Percentiles rank a stretch among this genome's conserved stretches.
Conservation (phyloP, 495 filamentous ascomycete species). For the Margaritispora aquatica region DNA sequence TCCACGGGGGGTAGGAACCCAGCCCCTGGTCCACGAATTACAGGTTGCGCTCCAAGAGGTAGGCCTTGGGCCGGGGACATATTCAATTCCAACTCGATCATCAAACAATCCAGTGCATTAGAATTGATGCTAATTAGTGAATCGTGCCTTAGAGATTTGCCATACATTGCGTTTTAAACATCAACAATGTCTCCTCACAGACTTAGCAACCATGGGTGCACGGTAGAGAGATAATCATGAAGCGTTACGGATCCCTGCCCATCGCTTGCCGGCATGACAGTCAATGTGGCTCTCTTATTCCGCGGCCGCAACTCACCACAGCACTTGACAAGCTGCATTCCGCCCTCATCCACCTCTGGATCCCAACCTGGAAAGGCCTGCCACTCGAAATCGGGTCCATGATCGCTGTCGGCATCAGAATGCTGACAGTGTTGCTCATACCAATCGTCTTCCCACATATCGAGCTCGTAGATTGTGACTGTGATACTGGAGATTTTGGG, state of each 20-base stretch:
- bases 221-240: slow-evolving; percentile 22
- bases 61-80: too few relatives aligned
- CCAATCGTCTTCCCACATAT: neutral
- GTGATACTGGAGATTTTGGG: neutral
- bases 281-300: slow-evolving; percentile 9
- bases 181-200: slow-evolving; percentile 17
- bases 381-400: neutral
- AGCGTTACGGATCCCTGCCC: slow-evolving; percentile 20
- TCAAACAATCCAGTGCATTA: too few relatives aligned
- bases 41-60: too few relatives aligned
- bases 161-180: neutral
- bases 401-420: neutral
- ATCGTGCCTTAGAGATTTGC: neutral
- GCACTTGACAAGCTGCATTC: slow-evolving; percentile 18
- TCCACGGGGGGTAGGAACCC: too few relatives aligned
- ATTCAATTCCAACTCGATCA: too few relatives aligned
- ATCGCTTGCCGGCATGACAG: slow-evolving; percentile 6
- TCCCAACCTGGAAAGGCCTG: neutral
- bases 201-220: slow-evolving; percentile 22
- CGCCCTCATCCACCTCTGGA: neutral
- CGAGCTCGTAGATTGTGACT: neutral
- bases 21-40: too few relatives aligned
- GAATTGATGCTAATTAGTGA: neutral
- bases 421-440: neutral
- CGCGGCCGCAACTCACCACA: slow-evolving; percentile 17